Percentiles rank a stretch among this genome's conserved stretches.
phyloP scores from a whole-genome alignment of 2,329 filamentous ascomycete genomes.

The Hypomyces rosellus region DNA sequence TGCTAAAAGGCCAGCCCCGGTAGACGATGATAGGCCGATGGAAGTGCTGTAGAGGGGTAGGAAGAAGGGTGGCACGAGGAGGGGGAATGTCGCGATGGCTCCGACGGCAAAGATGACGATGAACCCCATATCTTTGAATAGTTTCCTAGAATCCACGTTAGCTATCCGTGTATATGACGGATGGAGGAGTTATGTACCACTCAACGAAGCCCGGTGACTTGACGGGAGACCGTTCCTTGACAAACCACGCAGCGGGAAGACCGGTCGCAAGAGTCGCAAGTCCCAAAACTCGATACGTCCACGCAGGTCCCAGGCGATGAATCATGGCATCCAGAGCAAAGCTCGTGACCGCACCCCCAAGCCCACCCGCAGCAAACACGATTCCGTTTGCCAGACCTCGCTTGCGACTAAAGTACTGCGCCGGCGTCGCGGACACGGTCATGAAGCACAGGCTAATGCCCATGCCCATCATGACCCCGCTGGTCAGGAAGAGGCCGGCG shows the following conservation, averaged over 20 bases:
- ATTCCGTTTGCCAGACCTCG: conserved; percentile 46
- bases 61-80: conserved; percentile 55
- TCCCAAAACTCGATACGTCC: conserved; percentile 45
- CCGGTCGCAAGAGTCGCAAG: conserved; percentile 44
- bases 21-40: conserved; percentile 41
- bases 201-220: conserved; percentile 35
- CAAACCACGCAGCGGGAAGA: conserved; percentile 44
- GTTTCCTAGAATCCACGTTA: conserved; percentile 21
- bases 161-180: not conserved
- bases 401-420: conserved; percentile 45
- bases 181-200: not conserved
- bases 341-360: conserved; percentile 43
- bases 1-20: conserved; percentile 49
- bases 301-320: conserved; percentile 33
- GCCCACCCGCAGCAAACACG: conserved; percentile 41
- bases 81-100: conserved; percentile 48
- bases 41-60: conserved; percentile 47
- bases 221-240: conserved; percentile 37
- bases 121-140: conserved; percentile 46
- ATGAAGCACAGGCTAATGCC: conserved; percentile 20
- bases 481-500: conserved; percentile 22
- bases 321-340: conserved; percentile 39
- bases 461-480: conserved; percentile 18
- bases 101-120: conserved; percentile 44
- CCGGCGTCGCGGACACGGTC: conserved; percentile 37